Percentiles rank a stretch among this genome's conserved stretches.
Evolutionary conservation across 2,329 filamentous ascomycete species (phyloP).

Genomic region (Davidsoniella eucalypti): DNA sequence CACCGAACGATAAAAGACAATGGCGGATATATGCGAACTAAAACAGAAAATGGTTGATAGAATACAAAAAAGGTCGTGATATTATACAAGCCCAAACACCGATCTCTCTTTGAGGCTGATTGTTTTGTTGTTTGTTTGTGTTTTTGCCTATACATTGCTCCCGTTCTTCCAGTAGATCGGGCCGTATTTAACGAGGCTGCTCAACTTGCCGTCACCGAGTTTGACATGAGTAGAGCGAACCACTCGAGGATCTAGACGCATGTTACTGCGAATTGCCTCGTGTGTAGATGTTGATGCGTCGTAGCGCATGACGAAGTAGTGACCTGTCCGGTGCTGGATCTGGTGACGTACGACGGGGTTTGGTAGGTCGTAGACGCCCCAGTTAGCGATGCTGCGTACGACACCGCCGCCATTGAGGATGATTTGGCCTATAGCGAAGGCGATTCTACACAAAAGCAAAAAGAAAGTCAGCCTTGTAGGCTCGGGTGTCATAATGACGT

Average conservation of each 20-base stretch:
- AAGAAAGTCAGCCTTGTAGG: conserved; percentile 1
- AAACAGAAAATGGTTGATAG: not conserved
- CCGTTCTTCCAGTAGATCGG: conserved; percentile 31
- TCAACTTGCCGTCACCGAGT: conserved; percentile 50
- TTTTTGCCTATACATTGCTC: conserved; percentile 12
- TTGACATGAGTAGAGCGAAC: conserved; percentile 77
- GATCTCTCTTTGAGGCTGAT: too few species aligned
- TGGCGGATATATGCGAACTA: not conserved
- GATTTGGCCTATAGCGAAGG: conserved; percentile 65
- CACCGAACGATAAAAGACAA: too few species aligned
- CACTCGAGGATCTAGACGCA: conserved; percentile 78
- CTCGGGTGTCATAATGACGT: too few species aligned
- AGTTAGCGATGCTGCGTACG: conserved; percentile 83
- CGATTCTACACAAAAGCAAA: conserved; percentile 46
- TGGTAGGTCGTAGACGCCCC: conserved; percentile 82
- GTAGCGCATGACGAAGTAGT: conserved; percentile 98
- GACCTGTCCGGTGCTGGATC: conserved; percentile 64
- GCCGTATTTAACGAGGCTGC: conserved; percentile 33
- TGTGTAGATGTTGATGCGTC: conserved; percentile 62
- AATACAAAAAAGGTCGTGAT: conserved; percentile 4
- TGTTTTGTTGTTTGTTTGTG: too few species aligned
- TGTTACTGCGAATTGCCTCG: conserved; percentile 53
- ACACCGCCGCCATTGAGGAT: conserved; percentile 75
- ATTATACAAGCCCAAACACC: not conserved
- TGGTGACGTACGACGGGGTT: conserved; percentile 66